Evolutionary conservation across 2,329 filamentous ascomycete genomes (phyloP).

Genomic region (Davidsoniella australis): DNA sequence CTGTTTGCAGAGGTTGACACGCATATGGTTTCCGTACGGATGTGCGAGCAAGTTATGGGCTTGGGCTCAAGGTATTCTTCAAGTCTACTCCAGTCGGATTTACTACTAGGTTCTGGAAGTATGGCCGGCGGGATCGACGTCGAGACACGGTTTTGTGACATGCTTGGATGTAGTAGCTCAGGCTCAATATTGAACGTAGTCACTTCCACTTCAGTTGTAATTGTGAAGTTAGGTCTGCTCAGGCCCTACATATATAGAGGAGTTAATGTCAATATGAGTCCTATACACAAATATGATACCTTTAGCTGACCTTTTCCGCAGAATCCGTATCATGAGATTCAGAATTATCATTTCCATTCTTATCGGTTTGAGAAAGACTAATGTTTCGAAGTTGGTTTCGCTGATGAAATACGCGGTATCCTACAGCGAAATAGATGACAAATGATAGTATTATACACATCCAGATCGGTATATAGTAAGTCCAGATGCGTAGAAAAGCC

Average conservation of each 20-base stretch:
- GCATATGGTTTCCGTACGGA: conserved; percentile 17
- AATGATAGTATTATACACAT: conserved; percentile 38
- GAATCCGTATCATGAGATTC: conserved; percentile 18
- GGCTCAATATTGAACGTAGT: conserved; percentile 7
- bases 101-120: not conserved
- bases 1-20: conserved; percentile 14
- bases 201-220: conserved; percentile 31
- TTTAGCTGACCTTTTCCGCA: conserved; percentile 19
- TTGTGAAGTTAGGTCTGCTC: conserved; percentile 23
- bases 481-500: conserved; percentile 40
- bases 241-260: conserved; percentile 15
- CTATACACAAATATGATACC: not conserved
- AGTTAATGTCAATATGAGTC: not conserved
- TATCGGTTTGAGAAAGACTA: conserved; percentile 16
- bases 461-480: conserved; percentile 46
- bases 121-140: not conserved
- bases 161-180: not conserved
- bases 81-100: conserved; percentile 5
- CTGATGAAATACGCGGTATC: conserved; percentile 41
- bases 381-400: conserved; percentile 38
- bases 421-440: conserved; percentile 38
- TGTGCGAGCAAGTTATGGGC: conserved; percentile 4
- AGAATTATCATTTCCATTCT: conserved; percentile 15
- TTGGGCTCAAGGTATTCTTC: conserved; percentile 9
- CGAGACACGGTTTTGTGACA: not conserved